Percentiles rank a stretch among this genome's conserved stretches.
Conservation (phyloP, 2,329 filamentous ascomycete genomes). For the Drechslera avenae region DNA sequence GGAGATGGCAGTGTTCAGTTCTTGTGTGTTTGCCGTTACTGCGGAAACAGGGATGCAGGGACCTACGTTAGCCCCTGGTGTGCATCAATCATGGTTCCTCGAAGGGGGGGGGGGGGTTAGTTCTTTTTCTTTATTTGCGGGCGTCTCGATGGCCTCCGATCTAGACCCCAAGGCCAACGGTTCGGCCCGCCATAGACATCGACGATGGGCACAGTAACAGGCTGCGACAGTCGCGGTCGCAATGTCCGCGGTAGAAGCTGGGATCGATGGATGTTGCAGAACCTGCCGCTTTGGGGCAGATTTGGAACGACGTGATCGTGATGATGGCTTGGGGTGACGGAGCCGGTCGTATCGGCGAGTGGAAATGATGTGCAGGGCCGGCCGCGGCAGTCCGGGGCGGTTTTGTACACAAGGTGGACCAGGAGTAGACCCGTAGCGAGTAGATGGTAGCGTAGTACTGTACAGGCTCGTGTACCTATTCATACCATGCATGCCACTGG, state of each 20-base stretch:
- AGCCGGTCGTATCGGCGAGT: not conserved
- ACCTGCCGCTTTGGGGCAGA: constrained; percentile 7
- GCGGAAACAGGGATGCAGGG: not conserved
- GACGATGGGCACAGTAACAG: constrained; percentile 9
- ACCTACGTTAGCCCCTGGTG: not conserved
- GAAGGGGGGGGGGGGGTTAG: no score
- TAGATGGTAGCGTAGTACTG: no score
- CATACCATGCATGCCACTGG: no score
- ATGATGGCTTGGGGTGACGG: not conserved
- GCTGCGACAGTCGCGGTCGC: constrained; percentile 10
- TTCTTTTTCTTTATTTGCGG: no score
- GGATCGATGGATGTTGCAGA: constrained; percentile 4
- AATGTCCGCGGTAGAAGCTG: constrained; percentile 6
- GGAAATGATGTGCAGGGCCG: not conserved
- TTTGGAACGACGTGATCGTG: not conserved
- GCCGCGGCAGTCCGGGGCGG: not conserved
- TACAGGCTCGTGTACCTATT: no score
- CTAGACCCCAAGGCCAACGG: constrained; percentile 13
- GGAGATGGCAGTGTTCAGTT: not conserved
- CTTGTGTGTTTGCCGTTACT: not conserved
- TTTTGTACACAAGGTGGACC: no score
- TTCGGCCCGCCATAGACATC: constrained; percentile 11
- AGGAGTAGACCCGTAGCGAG: no score
- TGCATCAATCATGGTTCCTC: not conserved
- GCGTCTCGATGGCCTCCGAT: constrained; percentile 3